Conservation (phyloP, 2,329 filamentous ascomycete genomes). For the Penicillium sp. region DNA sequence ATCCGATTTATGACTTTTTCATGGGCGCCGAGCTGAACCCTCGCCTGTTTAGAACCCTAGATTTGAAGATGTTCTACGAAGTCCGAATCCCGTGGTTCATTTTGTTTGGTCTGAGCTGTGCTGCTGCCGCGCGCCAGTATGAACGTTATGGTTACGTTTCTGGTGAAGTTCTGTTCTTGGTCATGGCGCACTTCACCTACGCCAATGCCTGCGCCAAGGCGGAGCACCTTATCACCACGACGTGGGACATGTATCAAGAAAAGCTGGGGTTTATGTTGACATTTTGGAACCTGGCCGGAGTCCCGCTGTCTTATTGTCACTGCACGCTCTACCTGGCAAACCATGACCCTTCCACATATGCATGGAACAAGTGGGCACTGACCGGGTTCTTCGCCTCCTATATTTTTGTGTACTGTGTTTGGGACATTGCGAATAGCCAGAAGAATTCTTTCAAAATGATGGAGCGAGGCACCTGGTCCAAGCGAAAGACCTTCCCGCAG, state of each 20-base stretch:
- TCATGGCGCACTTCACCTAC: constrained; percentile 88
- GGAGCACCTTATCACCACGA: constrained; percentile 83
- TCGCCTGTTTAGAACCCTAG: constrained; percentile 74
- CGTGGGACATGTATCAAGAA: constrained; percentile 96
- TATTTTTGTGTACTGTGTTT: constrained; percentile 81
- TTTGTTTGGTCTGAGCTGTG: constrained; percentile 65
- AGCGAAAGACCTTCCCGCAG: constrained; percentile 79
- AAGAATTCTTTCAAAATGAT: constrained; percentile 85
- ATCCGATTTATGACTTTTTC: constrained; percentile 80
- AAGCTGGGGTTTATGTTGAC: constrained; percentile 97
- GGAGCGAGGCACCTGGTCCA: constrained; percentile 66
- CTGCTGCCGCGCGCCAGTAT: constrained; percentile 74
- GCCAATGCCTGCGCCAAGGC: constrained; percentile 89
- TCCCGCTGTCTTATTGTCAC: constrained; percentile 88
- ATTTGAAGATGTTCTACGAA: constrained; percentile 95
- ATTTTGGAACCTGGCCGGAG: constrained; percentile 93
- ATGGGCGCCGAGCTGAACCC: constrained; percentile 87
- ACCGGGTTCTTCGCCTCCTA: constrained; percentile 65
- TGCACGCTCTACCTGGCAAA: constrained; percentile 85
- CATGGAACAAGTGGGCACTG: constrained; percentile 67
- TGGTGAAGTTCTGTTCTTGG: constrained; percentile 73
- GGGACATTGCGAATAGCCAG: constrained; percentile 87
- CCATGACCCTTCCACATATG: constrained; percentile 72
- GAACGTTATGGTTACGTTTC: constrained; percentile 81
- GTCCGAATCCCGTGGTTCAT: constrained; percentile 94